Conservation (phyloP, 164 flowering plant genomes). For the Macadamia integrifolia region DNA sequence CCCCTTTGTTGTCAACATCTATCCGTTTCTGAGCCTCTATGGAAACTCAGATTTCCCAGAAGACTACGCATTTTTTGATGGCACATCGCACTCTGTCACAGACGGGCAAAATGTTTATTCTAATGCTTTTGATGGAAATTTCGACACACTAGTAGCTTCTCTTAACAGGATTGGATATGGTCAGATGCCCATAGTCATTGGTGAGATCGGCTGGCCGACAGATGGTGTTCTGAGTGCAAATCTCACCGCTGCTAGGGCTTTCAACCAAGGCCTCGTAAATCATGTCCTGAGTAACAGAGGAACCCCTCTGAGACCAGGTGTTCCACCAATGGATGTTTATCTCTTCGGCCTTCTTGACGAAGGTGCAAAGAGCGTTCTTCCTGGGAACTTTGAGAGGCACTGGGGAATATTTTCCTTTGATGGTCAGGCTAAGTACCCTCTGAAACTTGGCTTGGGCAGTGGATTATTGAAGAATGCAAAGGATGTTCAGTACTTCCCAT, state of each 20-base stretch:
- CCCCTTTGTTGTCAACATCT: constrained; percentile 89
- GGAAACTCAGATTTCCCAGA: constrained; percentile 82
- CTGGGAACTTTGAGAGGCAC: constrained; percentile 91
- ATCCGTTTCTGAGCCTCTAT: constrained; percentile 87
- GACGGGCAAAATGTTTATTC: constrained; percentile 73
- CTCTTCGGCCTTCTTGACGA: constrained; percentile 85
- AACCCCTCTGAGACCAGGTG: constrained; percentile 78
- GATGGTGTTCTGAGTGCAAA: constrained; percentile 82
- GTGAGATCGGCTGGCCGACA: constrained; percentile 95
- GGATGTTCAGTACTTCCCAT: constrained; percentile 73
- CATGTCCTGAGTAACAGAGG: constrained; percentile 65
- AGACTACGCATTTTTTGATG: constrained; percentile 89
- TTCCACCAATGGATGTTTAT: constrained; percentile 75
- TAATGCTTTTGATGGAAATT: constrained; percentile 90
- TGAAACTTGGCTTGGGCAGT: constrained; percentile 70
- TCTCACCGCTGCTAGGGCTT: constrained; percentile 68
- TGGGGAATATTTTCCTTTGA: constrained; percentile 96
- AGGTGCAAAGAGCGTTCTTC: constrained; percentile 67
- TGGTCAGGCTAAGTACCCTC: constrained; percentile 76
- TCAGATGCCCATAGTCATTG: constrained; percentile 76
- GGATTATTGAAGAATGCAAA: constrained; percentile 56
- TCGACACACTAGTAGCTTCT: constrained; percentile 80
- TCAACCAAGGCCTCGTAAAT: constrained; percentile 76
- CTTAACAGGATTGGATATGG: constrained; percentile 69
- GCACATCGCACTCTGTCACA: constrained; percentile 63